phyloP scores from a whole-genome alignment of 371 early-diverging fungal species.

The Quaeritorhiza haematococci region DNA sequence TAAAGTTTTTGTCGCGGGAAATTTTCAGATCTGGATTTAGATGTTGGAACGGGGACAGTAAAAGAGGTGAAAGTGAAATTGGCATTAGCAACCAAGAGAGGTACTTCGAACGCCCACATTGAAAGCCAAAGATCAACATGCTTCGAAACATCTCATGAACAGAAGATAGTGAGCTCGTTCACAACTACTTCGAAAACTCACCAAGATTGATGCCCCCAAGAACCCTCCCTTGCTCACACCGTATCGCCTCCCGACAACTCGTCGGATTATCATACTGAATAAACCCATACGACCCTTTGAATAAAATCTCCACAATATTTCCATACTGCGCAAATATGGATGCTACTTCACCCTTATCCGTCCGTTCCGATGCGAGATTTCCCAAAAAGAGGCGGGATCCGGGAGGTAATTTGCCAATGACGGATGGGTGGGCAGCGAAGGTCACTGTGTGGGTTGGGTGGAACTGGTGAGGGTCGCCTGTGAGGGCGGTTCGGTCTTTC shows the following conservation, averaged over 20 bases:
- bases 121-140: not conserved
- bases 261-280: constrained; percentile 38
- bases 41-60: too few relatives aligned
- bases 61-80: too few relatives aligned
- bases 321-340: constrained; percentile 41
- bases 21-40: constrained; percentile 28
- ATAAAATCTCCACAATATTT: constrained; percentile 38
- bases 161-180: too few relatives aligned
- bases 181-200: too few relatives aligned
- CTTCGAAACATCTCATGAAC: not conserved
- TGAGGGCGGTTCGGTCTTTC: too few relatives aligned
- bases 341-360: constrained; percentile 31
- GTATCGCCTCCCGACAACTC: constrained; percentile 28
- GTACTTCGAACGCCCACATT: too few relatives aligned
- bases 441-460: constrained; percentile 32
- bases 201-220: constrained; percentile 34
- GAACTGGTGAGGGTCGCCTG: too few relatives aligned
- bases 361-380: constrained; percentile 36
- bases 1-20: constrained; percentile 20
- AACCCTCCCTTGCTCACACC: constrained; percentile 23
- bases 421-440: constrained; percentile 14
- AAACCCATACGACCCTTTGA: constrained; percentile 41
- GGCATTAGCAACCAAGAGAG: too few relatives aligned
- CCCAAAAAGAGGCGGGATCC: constrained; percentile 40
- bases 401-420: constrained; percentile 24